These are phyloP conservation scores for Sextonia rubra DNA, from an alignment of 164 flowering plant species.

Conservation along the genomic window DNA sequence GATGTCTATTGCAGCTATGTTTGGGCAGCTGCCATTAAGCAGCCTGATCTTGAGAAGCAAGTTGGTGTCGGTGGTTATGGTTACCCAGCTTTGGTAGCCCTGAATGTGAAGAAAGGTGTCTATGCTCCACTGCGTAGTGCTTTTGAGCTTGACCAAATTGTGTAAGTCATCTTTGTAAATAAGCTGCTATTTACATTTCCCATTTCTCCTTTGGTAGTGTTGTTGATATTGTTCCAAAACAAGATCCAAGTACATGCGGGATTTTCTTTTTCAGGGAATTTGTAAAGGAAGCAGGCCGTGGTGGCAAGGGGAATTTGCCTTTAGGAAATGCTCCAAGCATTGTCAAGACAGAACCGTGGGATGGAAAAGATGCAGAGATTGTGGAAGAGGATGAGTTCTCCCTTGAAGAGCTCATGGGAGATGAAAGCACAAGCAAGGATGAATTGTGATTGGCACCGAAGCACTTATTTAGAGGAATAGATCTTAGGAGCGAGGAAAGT, in stretches of 20 bases:
- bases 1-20: constrained; percentile 60
- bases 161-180: constrained; percentile 37
- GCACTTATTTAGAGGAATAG: too few relatives aligned
- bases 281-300: constrained; percentile 79
- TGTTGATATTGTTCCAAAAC: background rate
- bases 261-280: constrained; percentile 61
- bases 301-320: constrained; percentile 89
- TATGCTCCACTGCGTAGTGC: constrained; percentile 91
- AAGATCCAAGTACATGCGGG: background rate
- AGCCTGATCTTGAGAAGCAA: constrained; percentile 78
- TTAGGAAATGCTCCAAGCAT: constrained; percentile 47
- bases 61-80: constrained; percentile 99
- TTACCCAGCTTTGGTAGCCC: constrained; percentile 90
- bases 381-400: constrained; percentile 97
- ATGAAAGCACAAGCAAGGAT: constrained; percentile 47
- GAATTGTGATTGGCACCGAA: constrained; percentile 20
- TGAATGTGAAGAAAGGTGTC: constrained; percentile 80
- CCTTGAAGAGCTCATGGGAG: constrained; percentile 97
- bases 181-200: background rate
- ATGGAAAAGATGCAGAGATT: constrained; percentile 89
- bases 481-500: too few relatives aligned
- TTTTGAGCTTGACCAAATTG: constrained; percentile 70
- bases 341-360: constrained; percentile 80
- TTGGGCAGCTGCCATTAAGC: constrained; percentile 95
- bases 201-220: background rate